Percentiles rank a stretch among this genome's conserved stretches.
Conservation (phyloP, 164 flowering plant genomes). For the Kalanchoe fedtschenkoi region DNA sequence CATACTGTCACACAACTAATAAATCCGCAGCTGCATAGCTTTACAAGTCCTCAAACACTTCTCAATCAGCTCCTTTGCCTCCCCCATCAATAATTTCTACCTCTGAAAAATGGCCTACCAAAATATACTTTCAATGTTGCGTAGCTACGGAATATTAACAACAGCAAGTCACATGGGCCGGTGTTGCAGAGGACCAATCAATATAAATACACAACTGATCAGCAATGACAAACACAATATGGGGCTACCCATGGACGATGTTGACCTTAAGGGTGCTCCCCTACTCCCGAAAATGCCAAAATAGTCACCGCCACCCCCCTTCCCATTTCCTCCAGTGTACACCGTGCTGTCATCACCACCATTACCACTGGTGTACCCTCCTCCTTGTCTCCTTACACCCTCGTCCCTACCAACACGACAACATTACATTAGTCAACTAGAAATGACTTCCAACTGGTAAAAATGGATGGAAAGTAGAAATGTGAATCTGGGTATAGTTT, state of each 20-base stretch:
- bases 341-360: not conserved
- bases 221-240: not conserved
- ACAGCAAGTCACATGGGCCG: slow-evolving; percentile 2
- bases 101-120: slow-evolving; percentile 5
- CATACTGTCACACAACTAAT: no score
- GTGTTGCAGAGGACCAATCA: not conserved
- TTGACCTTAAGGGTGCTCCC: not conserved
- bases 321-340: not conserved
- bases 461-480: not conserved
- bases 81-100: not conserved
- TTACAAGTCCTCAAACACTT: not conserved
- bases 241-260: not conserved
- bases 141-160: not conserved
- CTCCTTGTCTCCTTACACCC: not conserved
- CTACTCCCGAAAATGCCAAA: not conserved
- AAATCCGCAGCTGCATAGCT: no score
- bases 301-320: not conserved
- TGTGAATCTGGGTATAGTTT: not conserved
- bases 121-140: not conserved
- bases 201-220: not conserved
- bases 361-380: not conserved
- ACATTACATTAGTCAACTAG: not conserved
- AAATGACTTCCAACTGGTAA: not conserved
- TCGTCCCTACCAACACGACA: not conserved
- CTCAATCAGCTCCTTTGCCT: not conserved